Evolutionary conservation across 768 basidiomycete species (phyloP).

Genomic region (Postia placenta): DNA sequence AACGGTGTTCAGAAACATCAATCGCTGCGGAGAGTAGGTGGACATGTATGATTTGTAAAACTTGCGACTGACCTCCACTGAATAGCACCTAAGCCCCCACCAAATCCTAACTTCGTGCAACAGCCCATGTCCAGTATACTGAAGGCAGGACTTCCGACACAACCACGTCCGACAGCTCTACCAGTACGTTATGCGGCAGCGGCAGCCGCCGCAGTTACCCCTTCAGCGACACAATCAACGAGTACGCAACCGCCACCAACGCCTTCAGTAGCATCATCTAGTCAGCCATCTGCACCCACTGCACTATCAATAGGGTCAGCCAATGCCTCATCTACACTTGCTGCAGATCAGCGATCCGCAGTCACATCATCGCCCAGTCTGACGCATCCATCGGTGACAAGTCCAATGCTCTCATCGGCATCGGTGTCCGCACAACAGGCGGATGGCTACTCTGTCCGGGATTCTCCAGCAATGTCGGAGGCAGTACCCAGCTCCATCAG

Average conservation of each 20-base stretch:
- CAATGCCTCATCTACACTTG: slow-evolving; percentile 23
- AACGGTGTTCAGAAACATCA: slow-evolving; percentile 49
- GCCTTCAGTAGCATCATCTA: slow-evolving; percentile 27
- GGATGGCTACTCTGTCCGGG: slow-evolving; percentile 60
- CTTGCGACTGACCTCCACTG: no score
- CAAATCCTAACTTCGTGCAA: slow-evolving; percentile 74
- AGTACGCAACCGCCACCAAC: slow-evolving; percentile 26
- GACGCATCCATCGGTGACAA: slow-evolving; percentile 80
- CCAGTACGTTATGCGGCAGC: slow-evolving; percentile 91
- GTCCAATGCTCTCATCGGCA: slow-evolving; percentile 71
- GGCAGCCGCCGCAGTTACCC: slow-evolving; percentile 49
- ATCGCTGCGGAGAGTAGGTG: slow-evolving; percentile 55
- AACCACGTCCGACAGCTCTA: slow-evolving; percentile 52
- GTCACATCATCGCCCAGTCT: slow-evolving; percentile 70
- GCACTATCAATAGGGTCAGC: slow-evolving; percentile 32
- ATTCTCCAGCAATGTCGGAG: slow-evolving; percentile 72
- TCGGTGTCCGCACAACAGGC: slow-evolving; percentile 54
- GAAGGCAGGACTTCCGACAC: slow-evolving; percentile 62
- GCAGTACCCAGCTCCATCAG: slow-evolving; percentile 37
- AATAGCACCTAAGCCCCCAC: slow-evolving; percentile 63
- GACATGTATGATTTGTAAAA: slow-evolving; percentile 16
- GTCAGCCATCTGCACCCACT: slow-evolving; percentile 35
- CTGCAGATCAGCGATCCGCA: slow-evolving; percentile 30
- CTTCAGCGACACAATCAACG: slow-evolving; percentile 32
- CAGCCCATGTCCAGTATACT: slow-evolving; percentile 74